Base-by-base conservation (phyloP, 441 rosid species). In the Pelargonium citronellum region DNA sequence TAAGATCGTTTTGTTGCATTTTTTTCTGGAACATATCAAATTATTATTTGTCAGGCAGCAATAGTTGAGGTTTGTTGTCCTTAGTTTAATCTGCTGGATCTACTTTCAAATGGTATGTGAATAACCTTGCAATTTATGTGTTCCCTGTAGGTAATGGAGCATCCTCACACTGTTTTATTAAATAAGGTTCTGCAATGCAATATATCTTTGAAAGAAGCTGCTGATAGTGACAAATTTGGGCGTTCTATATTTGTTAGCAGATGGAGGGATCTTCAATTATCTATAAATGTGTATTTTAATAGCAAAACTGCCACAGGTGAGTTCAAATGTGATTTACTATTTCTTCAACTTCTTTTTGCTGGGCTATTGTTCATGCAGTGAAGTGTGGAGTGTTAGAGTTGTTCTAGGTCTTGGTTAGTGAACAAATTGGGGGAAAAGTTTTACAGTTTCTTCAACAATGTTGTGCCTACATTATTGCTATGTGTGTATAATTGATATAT, bases 251-350 rank as follows among this genome's bases (percentile, higher is more conserved):
- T 83, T 62, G 72, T 82, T 74, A 73, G 71, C 43, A 82, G 85
- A 73, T 95, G 99, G 99, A 84, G 85, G 87, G 87, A 83, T 30
- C 99, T 95, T 73, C 99, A 95, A 77, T 92, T 87, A 76, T 86
- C 97, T 37, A 75, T 92, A 72, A 92, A 85, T 78, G 78, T 87
- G 72, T 77, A 90, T 78, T 92, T 81, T 75, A 96, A 91, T 83
- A 81, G 91, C 80, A 92, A 91, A 85, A 84, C 88, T 79, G 91
- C 89, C 61, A 65, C 83, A 66, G 92, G 97, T 89, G 75, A 80
- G 87, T 75, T 43, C 37, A 5, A 17, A 39, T 51, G 27, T 66
- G 37, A 64, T 49, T 30, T 75, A 34, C 22, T 75, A 19, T 67
- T 24, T 57, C 19, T 55, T 19, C 53, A 66, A 43, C 17, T 66